Percentiles rank a stretch among this genome's conserved stretches.
These are phyloP conservation scores for Acanthamoeba sp. DNA, from an alignment of 208 protist genomes.

Conservation along the genomic window DNA sequence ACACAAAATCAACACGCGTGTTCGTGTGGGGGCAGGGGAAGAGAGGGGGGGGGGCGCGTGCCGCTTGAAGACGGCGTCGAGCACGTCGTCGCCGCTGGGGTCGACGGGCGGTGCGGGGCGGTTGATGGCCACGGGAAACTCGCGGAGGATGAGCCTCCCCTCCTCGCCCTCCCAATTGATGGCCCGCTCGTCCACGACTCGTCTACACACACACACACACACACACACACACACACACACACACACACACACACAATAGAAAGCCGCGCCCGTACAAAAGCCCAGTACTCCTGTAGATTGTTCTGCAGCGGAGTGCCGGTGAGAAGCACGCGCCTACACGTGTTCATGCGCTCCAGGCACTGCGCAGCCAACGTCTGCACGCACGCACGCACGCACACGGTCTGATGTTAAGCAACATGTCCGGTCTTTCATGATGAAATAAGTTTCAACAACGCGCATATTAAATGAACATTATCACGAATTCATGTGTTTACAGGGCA, in stretches of 20 bases:
- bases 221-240: not conserved
- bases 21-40: not conserved
- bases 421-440: too few species aligned
- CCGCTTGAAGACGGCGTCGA: not conserved
- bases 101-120: not conserved
- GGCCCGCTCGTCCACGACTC: not conserved
- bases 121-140: not conserved
- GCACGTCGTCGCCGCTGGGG: not conserved
- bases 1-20: too few species aligned
- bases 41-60: not conserved
- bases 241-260: not conserved
- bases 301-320: slow-evolving; percentile 45
- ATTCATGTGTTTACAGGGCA: too few species aligned
- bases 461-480: too few species aligned
- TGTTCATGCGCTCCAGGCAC: slow-evolving; percentile 3
- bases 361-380: not conserved
- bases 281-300: slow-evolving; percentile 44
- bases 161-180: not conserved
- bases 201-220: not conserved
- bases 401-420: too few species aligned
- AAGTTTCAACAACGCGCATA: too few species aligned
- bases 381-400: not conserved
- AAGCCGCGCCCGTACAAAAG: not conserved
- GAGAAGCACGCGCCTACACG: slow-evolving; percentile 40
- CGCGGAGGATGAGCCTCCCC: not conserved